Evolutionary conservation across 1,284 basidiomycete species (phyloP).

Genomic region (Malassezia restricta): DNA sequence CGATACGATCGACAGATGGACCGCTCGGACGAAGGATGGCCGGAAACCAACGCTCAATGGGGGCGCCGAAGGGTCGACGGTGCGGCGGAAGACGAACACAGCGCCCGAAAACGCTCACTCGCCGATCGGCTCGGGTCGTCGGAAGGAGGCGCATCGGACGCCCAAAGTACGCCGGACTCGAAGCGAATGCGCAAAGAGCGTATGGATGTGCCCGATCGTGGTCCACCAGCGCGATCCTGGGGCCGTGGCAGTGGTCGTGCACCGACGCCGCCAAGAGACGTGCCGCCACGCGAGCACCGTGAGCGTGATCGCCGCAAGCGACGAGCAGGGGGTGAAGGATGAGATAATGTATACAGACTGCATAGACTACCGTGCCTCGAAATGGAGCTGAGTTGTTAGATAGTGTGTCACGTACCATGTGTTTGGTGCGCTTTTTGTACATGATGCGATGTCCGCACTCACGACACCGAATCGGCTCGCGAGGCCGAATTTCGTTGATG

Average conservation of each 20-base stretch:
- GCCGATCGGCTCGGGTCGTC: slow-evolving; percentile 9
- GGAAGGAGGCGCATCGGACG: background rate
- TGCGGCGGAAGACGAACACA: slow-evolving; percentile 2
- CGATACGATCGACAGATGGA: background rate
- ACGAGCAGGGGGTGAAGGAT: slow-evolving; percentile 12
- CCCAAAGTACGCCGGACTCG: slow-evolving; percentile 3
- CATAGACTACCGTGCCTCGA: slow-evolving; percentile 19
- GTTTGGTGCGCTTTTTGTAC: slow-evolving; percentile 93
- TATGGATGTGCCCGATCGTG: background rate
- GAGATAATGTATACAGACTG: background rate
- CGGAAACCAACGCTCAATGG: slow-evolving; percentile 4
- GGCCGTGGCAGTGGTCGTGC: background rate
- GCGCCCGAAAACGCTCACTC: slow-evolving; percentile 12
- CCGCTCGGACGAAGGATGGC: background rate
- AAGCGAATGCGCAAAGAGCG: slow-evolving; percentile 11
- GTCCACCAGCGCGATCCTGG: slow-evolving; percentile 3
- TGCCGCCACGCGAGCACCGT: slow-evolving; percentile 5
- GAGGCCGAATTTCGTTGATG: slow-evolving; percentile 79
- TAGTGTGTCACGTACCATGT: slow-evolving; percentile 58
- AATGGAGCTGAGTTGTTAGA: slow-evolving; percentile 16
- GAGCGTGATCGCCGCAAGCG: slow-evolving; percentile 14
- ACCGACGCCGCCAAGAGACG: background rate
- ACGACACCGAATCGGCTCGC: slow-evolving; percentile 87
- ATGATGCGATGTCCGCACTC: slow-evolving; percentile 97
- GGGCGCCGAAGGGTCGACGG: slow-evolving; percentile 3